Base-by-base conservation (phyloP, 768 basidiomycete species). In the Termitomyces sp. region DNA sequence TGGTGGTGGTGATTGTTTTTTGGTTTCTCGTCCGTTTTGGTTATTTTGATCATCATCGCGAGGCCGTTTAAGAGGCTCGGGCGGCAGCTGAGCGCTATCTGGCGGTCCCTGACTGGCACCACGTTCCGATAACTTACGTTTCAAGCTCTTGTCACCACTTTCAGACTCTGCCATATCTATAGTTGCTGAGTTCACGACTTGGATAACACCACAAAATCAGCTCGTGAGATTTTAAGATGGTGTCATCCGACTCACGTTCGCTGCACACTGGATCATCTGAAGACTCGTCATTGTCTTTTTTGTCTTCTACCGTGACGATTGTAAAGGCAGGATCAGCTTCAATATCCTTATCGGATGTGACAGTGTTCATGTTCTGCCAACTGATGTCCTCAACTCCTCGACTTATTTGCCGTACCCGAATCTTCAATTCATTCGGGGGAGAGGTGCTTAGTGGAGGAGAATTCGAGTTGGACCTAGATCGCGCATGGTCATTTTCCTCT, bases 381-480 rank as follows among this genome's bases (percentile, higher is more conserved):
- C 76, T 84, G 61, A 90, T 80, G 66, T 90, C 89, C 68, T 89
- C 88, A 32, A 90, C 88, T 27, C 87, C 86, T 65, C 85, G 85
- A 60, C 87, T 89, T 63, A 90, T 88, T 73, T 90, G 88, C 52
- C 86, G 80, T 57, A 88, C 83, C 65, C 74, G 73, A 49, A 81
- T 80, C 75, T 88, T 90, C 72, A 87, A 82, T 70, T 90, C 88
- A 62, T 84, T 82, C 3, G 85, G 86, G 4, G 90, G 88, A n/a
- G 90, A 90, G 55, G 76, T 78, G 53, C 77, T 76, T 61, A 72
- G 64, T 52, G 81, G 78, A 49, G 78, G 74, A 22, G 79, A 76
- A 60, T 70, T 69, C 1, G 79, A 78, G 41, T 69, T 72, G 9
- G 78, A 78, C 60, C 76, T 69, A 18, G 78, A 78, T 49, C 73